Evolutionary conservation across 2,329 filamentous ascomycete species (phyloP), one percentile per base, ranked within the genome.

Genomic region (Aspergillus udagawae): DNA sequence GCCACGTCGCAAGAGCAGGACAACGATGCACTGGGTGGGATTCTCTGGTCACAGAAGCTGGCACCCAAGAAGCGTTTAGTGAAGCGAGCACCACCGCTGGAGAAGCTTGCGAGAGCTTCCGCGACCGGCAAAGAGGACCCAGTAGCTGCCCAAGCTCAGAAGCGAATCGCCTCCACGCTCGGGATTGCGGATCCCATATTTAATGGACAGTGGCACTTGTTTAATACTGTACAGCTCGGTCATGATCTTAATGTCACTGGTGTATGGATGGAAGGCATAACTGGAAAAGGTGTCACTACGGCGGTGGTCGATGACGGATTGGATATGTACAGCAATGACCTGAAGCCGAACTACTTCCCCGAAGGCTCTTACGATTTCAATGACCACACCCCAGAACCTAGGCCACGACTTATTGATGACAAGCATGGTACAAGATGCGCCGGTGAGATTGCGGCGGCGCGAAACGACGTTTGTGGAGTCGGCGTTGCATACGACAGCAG

Each of bases 241-340:
- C 90, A 97, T 75, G 94, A 99, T 72, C 84, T 99, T 68, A 99
- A 99, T 68, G 92, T 97, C n/a, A 96, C 92, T 0, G 91, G 87
- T 12, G 82, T 97, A 5, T 99, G 94, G 94, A 72, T 91, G 65
- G 86, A 94, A 65, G 93, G 92, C 4, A 87, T 97, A 56, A 97
- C 93, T 0, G 94, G 94, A 54, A 85, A 91, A 67, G 93, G 93
- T 60, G 84, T 89, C 20, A 96, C 91, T 1, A 91, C 96, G 2
- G 93, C 93, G 54, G 94, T 99, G 65, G 90, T 99, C 3, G 94
- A 99, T 68, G 94, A 99, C 75, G 94, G 94, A 0, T 75, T 99
- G 63, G 94, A 99, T 70, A 94, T 99, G 88, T 85, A 96, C 77
- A 97, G 92, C 78, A 83, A 91, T 27, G 94, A 99, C 71, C 78